Evolutionary conservation across 1,284 basidiomycete species (phyloP), one percentile per base, ranked within the genome.

Genomic region (Xanthoconium separans): DNA sequence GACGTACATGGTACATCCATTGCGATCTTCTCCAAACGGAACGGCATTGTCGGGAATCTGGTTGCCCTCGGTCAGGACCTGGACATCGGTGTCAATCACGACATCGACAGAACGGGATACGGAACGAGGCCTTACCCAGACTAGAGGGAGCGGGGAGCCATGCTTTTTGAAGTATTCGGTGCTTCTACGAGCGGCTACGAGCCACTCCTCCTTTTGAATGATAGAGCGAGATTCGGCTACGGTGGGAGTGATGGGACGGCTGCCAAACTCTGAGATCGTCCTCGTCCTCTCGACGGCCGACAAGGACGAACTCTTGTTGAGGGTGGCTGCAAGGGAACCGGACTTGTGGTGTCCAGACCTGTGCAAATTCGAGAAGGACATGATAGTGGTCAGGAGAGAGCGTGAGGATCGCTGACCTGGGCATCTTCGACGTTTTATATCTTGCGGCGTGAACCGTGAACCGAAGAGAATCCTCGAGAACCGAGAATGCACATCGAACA

Each of bases 21-120:
- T 61, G 48, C 66, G 66, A 50, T 69, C 67, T 56, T 71, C 64
- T 13, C 69, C 69, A 16, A 69, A 69, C 20, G 67, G 70, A 52
- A 69, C 62, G 0, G 67, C 67, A 18, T 68, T 69, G 39, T 72
- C 62, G 6, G 67, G 67, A 22, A 69, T 72, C 27, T 54, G 41
- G 39, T 50, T 68, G 10, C 64, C 66, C 47, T 72, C 65, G 0
- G 65, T 67, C 52, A 71, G 45, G 39, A 69, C 59, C 70, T 69
- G n/a, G 27, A 43, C 2, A 29, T 20, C 2, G 16, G 20, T 6
- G 15, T 51, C 12, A 43, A 33, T 24, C 29, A 11, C 33, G 22
- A 9, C 8, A 22, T 29, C 41, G 22, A 46, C 45, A 44, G n/a
- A 20, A n/a, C 27, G 29, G 24, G 31, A 44, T 31, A 52, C 1